Conservation (phyloP, 805 yeast species). For the Tetrapisispora nanseiensis region DNA sequence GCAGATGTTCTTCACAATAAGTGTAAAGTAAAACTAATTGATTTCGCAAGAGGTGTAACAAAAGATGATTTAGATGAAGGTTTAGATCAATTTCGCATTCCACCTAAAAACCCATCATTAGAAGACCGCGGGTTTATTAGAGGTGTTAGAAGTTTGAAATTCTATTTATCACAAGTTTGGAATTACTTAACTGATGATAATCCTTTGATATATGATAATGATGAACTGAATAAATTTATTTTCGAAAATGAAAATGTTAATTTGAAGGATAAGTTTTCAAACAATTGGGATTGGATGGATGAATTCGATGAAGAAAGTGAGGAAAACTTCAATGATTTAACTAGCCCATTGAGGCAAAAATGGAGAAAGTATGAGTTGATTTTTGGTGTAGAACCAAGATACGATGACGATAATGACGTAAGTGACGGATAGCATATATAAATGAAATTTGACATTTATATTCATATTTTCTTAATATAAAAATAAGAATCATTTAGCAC, state of each 20-base stretch:
- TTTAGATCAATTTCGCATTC: conserved; percentile 42
- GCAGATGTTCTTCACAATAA: conserved; percentile 14
- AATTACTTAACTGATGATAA: conserved; percentile 39
- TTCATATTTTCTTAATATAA: not conserved
- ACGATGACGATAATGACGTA: conserved; percentile 21
- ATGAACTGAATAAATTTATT: conserved; percentile 14
- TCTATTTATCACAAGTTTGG: conserved; percentile 56
- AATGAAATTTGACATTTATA: not conserved
- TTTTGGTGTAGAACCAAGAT: conserved; percentile 29
- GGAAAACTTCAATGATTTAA: conserved; percentile 22
- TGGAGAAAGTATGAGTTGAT: conserved; percentile 30
- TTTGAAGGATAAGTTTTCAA: conserved; percentile 17
- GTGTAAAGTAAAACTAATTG: conserved; percentile 65
- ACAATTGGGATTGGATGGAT: conserved; percentile 32
- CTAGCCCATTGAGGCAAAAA: conserved; percentile 24
- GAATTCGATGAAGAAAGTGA: conserved; percentile 30
- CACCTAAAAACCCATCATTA: conserved; percentile 52
- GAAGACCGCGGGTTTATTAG: conserved; percentile 80
- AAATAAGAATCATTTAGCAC: not conserved
- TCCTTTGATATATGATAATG: conserved; percentile 19
- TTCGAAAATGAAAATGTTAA: conserved; percentile 11
- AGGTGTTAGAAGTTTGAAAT: conserved; percentile 67
- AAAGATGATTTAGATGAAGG: conserved; percentile 39
- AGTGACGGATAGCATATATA: conserved; percentile 18
- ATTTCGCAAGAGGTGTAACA: conserved; percentile 88